Conservation (phyloP, 1,284 basidiomycete species). For the Agroathelia rolfsii region DNA sequence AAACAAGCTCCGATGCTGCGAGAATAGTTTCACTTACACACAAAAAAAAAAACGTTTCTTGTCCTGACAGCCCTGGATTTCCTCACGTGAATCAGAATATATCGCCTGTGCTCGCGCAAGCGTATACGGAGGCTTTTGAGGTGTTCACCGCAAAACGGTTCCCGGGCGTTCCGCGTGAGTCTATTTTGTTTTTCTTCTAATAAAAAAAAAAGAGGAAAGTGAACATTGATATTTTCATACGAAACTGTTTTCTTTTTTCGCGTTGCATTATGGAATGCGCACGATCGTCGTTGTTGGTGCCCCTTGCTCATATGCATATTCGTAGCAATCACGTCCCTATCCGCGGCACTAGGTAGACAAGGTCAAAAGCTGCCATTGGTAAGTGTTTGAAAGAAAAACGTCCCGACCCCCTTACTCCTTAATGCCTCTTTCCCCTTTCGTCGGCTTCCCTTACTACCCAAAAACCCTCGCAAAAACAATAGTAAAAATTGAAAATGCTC, state of each 20-base stretch:
- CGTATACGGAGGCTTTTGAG: slow-evolving; percentile 80
- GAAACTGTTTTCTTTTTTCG: too few species aligned
- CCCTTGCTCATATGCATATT: slow-evolving; percentile 11
- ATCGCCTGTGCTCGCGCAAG: slow-evolving; percentile 72
- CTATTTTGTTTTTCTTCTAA: slow-evolving; percentile 6
- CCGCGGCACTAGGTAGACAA: slow-evolving; percentile 85
- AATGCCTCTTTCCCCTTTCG: too few species aligned
- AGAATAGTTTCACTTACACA: too few species aligned
- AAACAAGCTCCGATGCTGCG: too few species aligned
- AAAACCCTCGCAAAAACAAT: too few species aligned
- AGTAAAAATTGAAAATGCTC: too few species aligned
- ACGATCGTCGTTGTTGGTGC: too few species aligned
- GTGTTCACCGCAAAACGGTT: slow-evolving; percentile 90
- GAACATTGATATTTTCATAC: slow-evolving; percentile 8
- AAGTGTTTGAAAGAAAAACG: slow-evolving; percentile 19
- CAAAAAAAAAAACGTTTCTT: slow-evolving; percentile 2
- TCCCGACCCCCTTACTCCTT: slow-evolving; percentile 4
- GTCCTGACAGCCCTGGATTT: slow-evolving; percentile 1
- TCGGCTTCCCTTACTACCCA: too few species aligned
- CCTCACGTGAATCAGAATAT: slow-evolving; percentile 48
- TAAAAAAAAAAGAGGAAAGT: slow-evolving; percentile 10
- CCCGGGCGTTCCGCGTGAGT: slow-evolving; percentile 81
- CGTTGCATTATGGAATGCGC: too few species aligned
- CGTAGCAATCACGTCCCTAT: slow-evolving; percentile 77
- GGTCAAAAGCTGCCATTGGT: slow-evolving; percentile 85